These are phyloP conservation scores for Farysia itapuensis DNA, from an alignment of 1,284 basidiomycete species.

Conservation along the genomic window DNA sequence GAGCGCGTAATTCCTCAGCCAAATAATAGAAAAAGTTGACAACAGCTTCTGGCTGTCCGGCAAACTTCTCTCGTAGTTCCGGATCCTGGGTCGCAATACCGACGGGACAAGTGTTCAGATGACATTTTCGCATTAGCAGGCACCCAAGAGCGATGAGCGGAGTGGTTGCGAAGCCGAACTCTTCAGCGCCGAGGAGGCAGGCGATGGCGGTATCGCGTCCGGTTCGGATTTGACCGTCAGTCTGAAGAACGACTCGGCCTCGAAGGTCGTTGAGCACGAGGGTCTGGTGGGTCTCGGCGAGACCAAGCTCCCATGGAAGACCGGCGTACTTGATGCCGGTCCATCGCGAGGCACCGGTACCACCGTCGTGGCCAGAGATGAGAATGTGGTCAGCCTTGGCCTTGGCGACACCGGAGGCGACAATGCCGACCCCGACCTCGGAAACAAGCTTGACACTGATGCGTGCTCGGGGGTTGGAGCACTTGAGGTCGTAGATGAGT, in stretches of 20 bases:
- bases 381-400: conserved; percentile 58
- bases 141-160: conserved; percentile 55
- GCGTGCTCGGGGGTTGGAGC: conserved; percentile 54
- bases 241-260: conserved; percentile 54
- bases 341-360: conserved; percentile 57
- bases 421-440: conserved; percentile 55
- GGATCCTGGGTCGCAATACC: conserved; percentile 56
- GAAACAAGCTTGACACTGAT: conserved; percentile 56
- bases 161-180: conserved; percentile 54
- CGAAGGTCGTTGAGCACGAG: conserved; percentile 56
- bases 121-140: conserved; percentile 40
- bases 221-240: conserved; percentile 53
- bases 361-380: conserved; percentile 56
- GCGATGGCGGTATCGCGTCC: conserved; percentile 54
- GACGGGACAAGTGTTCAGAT: conserved; percentile 48
- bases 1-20: conserved; percentile 50
- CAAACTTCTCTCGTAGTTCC: conserved; percentile 53
- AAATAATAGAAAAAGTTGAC: conserved; percentile 58
- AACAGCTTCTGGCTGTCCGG: conserved; percentile 53
- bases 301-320: conserved; percentile 57
- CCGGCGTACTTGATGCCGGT: conserved; percentile 57
- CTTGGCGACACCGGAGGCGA: conserved; percentile 57
- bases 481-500: conserved; percentile 58
- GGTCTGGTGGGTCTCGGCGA: conserved; percentile 57
- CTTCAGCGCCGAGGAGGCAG: conserved; percentile 55